These are phyloP conservation scores for Zasmidium cellare DNA, from an alignment of 2,329 filamentous ascomycete genomes.

Conservation along the genomic window DNA sequence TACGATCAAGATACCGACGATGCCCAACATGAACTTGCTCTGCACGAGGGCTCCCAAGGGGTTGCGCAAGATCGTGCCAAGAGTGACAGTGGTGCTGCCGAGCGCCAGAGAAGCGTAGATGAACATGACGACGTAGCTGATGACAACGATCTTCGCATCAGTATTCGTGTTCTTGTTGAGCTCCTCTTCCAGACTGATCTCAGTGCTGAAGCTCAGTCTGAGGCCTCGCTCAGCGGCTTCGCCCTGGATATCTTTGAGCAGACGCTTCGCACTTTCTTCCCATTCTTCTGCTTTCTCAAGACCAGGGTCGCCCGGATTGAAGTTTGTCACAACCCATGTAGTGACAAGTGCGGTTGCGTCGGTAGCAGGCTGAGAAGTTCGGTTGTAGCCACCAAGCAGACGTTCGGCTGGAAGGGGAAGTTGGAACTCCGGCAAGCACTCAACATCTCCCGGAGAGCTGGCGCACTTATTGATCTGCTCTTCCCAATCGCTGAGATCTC, in stretches of 20 bases:
- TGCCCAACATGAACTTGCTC: slow-evolving; percentile 94
- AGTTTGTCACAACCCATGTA: slow-evolving; percentile 94
- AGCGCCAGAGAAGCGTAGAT: slow-evolving; percentile 91
- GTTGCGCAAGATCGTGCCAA: slow-evolving; percentile 76
- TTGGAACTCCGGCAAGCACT: slow-evolving; percentile 81
- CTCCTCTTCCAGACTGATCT: slow-evolving; percentile 92
- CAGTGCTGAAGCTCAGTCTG: slow-evolving; percentile 88
- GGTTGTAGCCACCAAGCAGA: slow-evolving; percentile 78
- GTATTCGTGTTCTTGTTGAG: slow-evolving; percentile 98
- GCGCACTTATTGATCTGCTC: slow-evolving; percentile 71
- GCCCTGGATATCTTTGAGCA: slow-evolving; percentile 73
- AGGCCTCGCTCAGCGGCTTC: slow-evolving; percentile 79
- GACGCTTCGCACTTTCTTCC: slow-evolving; percentile 75
- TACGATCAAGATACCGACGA: slow-evolving; percentile 91
- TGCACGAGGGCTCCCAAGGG: slow-evolving; percentile 85
- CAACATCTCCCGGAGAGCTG: slow-evolving; percentile 58
- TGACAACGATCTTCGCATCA: slow-evolving; percentile 91
- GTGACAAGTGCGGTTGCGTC: slow-evolving; percentile 79
- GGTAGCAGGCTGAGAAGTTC: slow-evolving; percentile 57
- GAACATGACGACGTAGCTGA: slow-evolving; percentile 99
- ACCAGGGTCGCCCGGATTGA: slow-evolving; percentile 69
- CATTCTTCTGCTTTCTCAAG: slow-evolving; percentile 81
- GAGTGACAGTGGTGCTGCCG: slow-evolving; percentile 79
- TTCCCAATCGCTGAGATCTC: slow-evolving; percentile 67
- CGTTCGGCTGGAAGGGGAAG: slow-evolving; percentile 85